phyloP scores from a whole-genome alignment of 139 green algal species.

The Yamagishiella unicocca region DNA sequence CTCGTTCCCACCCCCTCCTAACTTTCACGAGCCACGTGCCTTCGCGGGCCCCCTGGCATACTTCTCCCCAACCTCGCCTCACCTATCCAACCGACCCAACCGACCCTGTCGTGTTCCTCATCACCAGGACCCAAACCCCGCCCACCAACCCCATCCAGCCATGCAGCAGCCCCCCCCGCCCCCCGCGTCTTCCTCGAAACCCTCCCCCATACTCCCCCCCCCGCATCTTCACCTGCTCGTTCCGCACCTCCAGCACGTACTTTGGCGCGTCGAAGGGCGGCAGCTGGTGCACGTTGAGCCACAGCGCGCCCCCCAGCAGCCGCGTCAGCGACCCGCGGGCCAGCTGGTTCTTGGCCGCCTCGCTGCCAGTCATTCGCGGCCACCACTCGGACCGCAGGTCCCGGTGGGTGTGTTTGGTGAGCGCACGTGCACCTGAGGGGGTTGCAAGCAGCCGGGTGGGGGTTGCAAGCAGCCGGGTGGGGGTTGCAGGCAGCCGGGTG shows the following conservation, averaged over 20 bases:
- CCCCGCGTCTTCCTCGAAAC: not conserved
- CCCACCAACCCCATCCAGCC: too few relatives aligned
- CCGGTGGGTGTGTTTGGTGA: slow-evolving; percentile 33
- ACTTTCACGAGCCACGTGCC: too few relatives aligned
- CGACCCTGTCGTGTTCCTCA: not conserved
- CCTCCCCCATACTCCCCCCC: not conserved
- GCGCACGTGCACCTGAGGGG: slow-evolving; percentile 11
- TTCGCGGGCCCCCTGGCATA: not conserved
- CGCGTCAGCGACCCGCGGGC: slow-evolving; percentile 2
- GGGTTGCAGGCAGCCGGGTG: not conserved
- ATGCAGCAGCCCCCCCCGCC: too few relatives aligned
- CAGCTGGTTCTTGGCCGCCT: slow-evolving; percentile 34
- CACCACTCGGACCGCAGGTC: slow-evolving; percentile 36
- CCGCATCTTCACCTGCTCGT: not conserved
- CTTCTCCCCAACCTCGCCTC: not conserved
- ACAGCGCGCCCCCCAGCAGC: slow-evolving; percentile 29
- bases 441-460: not conserved
- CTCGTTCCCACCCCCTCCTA: too few relatives aligned
- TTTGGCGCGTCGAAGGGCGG: slow-evolving; percentile 28
- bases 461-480: not conserved
- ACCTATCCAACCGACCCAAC: not conserved
- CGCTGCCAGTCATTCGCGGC: slow-evolving; percentile 28
- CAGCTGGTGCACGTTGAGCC: slow-evolving; percentile 41
- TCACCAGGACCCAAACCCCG: too few relatives aligned
- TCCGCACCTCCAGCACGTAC: slow-evolving; percentile 35